Base-by-base conservation (phyloP, 257 asterid species). In the Eucommia ulmoides region DNA sequence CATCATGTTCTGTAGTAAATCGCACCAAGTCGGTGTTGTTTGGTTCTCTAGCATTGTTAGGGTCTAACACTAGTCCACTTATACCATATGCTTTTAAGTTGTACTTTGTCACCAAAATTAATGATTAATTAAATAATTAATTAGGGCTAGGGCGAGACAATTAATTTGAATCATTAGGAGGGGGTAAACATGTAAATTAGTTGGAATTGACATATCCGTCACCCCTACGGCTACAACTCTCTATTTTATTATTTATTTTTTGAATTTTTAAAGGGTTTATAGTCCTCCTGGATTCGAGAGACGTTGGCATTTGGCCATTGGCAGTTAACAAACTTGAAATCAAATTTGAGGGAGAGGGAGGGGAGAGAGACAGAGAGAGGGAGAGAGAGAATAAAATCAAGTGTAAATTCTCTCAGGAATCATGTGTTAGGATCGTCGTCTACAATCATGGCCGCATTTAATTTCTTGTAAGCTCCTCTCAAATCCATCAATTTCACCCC, bases 241-340 rank as follows among this genome's bases (percentile, higher is more conserved):
- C 49, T 51, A 62, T 9, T 45, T 17, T n/a, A 23, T 8, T 47
- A 33, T 44, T 58, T 55, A n/a, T n/a, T n/a, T n/a, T n/a, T n/a
- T n/a, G n/a, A n/a, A n/a, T 66, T 76, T 71, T 72, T 70, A 72
- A 62, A 61, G 7, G 49, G 59, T 26, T 46, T 46, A 18, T 3
- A 35, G n/a, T 35, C n/a, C 11, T 15, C 19, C 33, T 49, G 45
- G 44, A 38, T 26, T 22, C 69, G 63, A 56, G 45, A 68, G 82
- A 70, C 78, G 81, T 77, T 68, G 61, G 65, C 75, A 54, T 62
- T 45, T 49, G 69, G 52, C 51, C 11, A 42, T 64, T 59, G 70
- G 50, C 69, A 66, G 52, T 66, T 58, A 44, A 61, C 45, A 56
- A 58, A 17, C 74, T 78, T 65, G 62, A 73, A 78, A 78, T 62